Conservation (phyloP, 2,329 filamentous ascomycete genomes). For the Diaporthe velutina region DNA sequence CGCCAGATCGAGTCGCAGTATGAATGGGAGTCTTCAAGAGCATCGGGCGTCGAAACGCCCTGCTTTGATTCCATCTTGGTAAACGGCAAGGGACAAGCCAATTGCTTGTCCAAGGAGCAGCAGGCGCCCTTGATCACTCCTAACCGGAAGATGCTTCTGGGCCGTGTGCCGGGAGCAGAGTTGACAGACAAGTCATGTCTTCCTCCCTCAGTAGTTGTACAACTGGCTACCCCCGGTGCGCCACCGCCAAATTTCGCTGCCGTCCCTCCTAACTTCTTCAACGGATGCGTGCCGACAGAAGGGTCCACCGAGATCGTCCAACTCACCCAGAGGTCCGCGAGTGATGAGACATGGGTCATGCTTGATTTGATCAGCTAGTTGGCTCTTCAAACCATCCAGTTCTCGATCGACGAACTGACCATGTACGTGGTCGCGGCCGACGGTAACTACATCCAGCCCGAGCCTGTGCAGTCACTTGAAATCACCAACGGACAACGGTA, state of each 20-base stretch:
- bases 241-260: not conserved
- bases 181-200: not conserved
- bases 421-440: constrained; percentile 1
- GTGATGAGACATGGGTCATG: not conserved
- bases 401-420: not conserved
- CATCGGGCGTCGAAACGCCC: not conserved
- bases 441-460: not conserved
- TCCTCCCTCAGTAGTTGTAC: not conserved
- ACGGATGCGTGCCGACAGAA: not conserved
- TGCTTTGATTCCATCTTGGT: not conserved
- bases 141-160: not conserved
- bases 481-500: not conserved
- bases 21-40: not conserved
- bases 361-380: not conserved
- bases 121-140: not conserved
- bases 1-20: not conserved
- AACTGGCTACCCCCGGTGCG: not conserved
- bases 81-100: not conserved
- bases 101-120: not conserved
- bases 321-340: not conserved
- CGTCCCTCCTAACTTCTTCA: not conserved
- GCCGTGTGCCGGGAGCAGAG: not conserved
- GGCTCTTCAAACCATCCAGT: not conserved
- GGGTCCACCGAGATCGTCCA: not conserved
- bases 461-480: not conserved